Conservation (phyloP, 73 alveolate species). For the Tetrahymena borealis region DNA sequence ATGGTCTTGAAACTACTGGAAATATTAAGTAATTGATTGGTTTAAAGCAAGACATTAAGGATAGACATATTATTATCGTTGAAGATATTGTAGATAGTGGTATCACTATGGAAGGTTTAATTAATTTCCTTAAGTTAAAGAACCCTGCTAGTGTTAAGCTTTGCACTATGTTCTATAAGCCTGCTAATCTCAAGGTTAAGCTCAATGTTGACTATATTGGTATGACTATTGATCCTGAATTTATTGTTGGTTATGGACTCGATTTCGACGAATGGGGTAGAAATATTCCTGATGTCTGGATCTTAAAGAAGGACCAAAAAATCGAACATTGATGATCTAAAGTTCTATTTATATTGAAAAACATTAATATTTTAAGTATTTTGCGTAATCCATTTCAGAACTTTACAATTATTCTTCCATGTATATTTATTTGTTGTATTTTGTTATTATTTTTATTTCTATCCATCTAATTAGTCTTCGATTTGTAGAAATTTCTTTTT, state of each 20-base stretch:
- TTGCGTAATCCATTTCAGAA: too few relatives aligned
- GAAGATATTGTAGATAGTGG: conserved; percentile 45
- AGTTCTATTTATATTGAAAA: too few relatives aligned
- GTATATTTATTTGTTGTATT: too few relatives aligned
- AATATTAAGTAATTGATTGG: conserved; percentile 23
- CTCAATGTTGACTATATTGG: conserved; percentile 20
- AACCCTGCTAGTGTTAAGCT: conserved; percentile 21
- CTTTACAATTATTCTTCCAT: too few relatives aligned
- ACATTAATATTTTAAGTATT: too few relatives aligned
- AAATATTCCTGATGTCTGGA: neutral
- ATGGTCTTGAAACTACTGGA: conserved; percentile 33
- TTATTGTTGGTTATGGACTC: conserved; percentile 36
- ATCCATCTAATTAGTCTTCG: too few relatives aligned
- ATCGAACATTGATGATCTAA: too few relatives aligned
- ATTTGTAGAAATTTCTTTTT: too few relatives aligned
- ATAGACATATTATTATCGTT: conserved; percentile 9
- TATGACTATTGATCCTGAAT: conserved; percentile 24
- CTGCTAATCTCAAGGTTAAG: conserved; percentile 7
- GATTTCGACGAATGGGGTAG: conserved; percentile 45
- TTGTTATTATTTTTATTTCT: too few relatives aligned
- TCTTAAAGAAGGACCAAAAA: neutral
- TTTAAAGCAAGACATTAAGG: conserved; percentile 26
- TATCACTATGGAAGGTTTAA: conserved; percentile 18
- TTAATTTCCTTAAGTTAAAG: conserved; percentile 11
- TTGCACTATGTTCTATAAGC: conserved; percentile 18